Conservation (phyloP, 2,329 filamentous ascomycete species). For the Rhynchosporium graminicola region DNA sequence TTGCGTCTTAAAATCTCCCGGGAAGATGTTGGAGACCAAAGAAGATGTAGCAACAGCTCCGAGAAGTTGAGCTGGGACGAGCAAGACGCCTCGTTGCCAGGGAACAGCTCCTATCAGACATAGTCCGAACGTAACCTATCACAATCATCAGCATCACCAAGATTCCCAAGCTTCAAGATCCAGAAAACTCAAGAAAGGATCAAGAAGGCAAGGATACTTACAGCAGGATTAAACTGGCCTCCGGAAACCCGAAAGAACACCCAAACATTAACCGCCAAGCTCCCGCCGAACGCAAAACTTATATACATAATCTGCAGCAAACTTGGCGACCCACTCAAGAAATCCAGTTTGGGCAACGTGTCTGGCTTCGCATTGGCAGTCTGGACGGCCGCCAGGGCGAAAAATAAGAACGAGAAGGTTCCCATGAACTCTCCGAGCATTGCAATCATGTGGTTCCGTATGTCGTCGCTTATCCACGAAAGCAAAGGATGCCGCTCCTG, state of each 20-base stretch:
- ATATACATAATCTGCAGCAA: constrained; percentile 43
- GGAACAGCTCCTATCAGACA: constrained; percentile 39
- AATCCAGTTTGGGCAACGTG: constrained; percentile 3
- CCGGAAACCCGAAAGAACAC: constrained; percentile 56
- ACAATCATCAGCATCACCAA: constrained; percentile 17
- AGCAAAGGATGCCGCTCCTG: neutral
- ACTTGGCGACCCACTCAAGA: constrained; percentile 33
- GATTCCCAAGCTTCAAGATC: too few species aligned
- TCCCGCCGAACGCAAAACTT: constrained; percentile 38
- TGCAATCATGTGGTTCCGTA: constrained; percentile 42
- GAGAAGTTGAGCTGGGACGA: constrained; percentile 39
- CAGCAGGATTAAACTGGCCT: constrained; percentile 42
- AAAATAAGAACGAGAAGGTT: constrained; percentile 44
- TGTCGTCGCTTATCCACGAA: constrained; percentile 9
- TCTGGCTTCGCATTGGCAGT: constrained; percentile 22
- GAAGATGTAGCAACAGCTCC: constrained; percentile 42
- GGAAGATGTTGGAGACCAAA: constrained; percentile 46
- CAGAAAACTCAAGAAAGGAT: too few species aligned
- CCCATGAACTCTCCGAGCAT: constrained; percentile 51
- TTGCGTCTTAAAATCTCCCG: constrained; percentile 45
- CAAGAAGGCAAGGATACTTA: constrained; percentile 12
- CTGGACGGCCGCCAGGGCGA: constrained; percentile 34
- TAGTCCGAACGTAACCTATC: constrained; percentile 41
- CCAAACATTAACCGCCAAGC: constrained; percentile 55
- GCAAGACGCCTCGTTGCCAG: constrained; percentile 34